These are phyloP conservation scores for Amaranthus palmeri DNA, from an alignment of 148 eudicot genomes.

Conservation along the genomic window DNA sequence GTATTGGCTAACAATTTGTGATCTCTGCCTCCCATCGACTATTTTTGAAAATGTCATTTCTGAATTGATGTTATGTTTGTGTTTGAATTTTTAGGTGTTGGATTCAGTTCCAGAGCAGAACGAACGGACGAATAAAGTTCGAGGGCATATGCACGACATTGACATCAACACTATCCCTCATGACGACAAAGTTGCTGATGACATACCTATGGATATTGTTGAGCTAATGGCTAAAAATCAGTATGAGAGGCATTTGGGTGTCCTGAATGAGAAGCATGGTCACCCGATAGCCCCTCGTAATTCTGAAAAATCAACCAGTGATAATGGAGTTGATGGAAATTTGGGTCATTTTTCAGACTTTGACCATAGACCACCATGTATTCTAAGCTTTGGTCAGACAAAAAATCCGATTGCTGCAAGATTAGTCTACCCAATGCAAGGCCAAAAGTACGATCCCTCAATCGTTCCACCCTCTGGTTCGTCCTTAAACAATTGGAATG, in stretches of 20 bases:
- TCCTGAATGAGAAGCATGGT: constrained; percentile 17
- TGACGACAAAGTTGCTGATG: constrained; percentile 38
- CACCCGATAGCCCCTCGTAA: constrained; percentile 6
- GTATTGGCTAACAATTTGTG: too few relatives aligned
- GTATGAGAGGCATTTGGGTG: constrained; percentile 40
- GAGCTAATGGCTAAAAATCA: constrained; percentile 63
- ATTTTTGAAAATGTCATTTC: not conserved
- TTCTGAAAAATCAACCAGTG: constrained; percentile 8
- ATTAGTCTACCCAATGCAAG: constrained; percentile 24
- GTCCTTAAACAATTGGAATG: constrained; percentile 26
- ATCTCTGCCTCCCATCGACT: not conserved
- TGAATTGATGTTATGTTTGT: not conserved
- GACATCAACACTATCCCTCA: constrained; percentile 30
- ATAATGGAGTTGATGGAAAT: constrained; percentile 18
- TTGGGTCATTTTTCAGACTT: constrained; percentile 21
- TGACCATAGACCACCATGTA: constrained; percentile 18
- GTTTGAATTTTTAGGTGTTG: constrained; percentile 13
- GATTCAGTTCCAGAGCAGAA: constrained; percentile 5
- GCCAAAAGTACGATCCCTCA: constrained; percentile 27
- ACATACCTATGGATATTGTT: constrained; percentile 72
- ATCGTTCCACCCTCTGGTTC: constrained; percentile 24
- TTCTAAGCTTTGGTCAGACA: constrained; percentile 14
- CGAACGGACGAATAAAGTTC: constrained; percentile 29
- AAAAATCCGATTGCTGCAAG: constrained; percentile 25
- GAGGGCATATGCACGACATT: constrained; percentile 27